Evolutionary conservation across 2,329 filamentous ascomycete genomes (phyloP), one percentile per base, ranked within the genome.

Genomic region (Lasiodiplodia gonubiensis): DNA sequence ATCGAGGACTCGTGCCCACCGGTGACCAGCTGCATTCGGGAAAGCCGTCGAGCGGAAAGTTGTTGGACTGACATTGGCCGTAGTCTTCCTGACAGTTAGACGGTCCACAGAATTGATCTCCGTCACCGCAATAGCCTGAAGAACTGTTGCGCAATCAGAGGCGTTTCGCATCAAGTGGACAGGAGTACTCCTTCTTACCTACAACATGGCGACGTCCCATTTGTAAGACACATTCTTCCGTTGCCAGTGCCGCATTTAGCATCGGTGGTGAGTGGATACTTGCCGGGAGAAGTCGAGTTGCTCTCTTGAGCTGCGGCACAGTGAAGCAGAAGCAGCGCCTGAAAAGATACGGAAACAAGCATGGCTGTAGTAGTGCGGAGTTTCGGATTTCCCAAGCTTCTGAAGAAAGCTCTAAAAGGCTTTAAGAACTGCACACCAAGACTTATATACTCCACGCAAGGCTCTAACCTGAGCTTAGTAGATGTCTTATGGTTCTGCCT

Each of bases 1-100:
- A 66, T 23, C 64, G 64, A 2, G 64, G 64, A 35, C 53, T 66
- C 2, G 37, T 57, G 25, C 53, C 64, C 25, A 4, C 27, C 7
- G 14, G 16, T 16, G 64, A 18, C 64, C 52, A 66, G 16, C 52
- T 49, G 35, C 52, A 66, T 1, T 25, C 39, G 12, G 53, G 52
- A 8, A 35, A 35, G 4, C 2, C 10, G 30, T 30, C 52, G 5
- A 66, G 53, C 6, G 52, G 57, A 12, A 12, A 12, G 14, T 52
- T 37, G 23, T 25, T 25, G 4, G 27, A 10, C 23, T 21, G 10
- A 27, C 59, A 64, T 23, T 18, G 21, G 2, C 59, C 59, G 27
- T 35, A 64, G 11, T 37, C 59, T 16, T 18, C 37, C 11, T 51
- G 25, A 27, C 59, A 64, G 4, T 16, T 46, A 6, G n/a, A 21